A percentile compares a stretch with the other conserved stretches of the same genome.
Evolutionary conservation across 192 early-diverging fungal genomes (phyloP).

Genomic region (Spizellomyces sp.): DNA sequence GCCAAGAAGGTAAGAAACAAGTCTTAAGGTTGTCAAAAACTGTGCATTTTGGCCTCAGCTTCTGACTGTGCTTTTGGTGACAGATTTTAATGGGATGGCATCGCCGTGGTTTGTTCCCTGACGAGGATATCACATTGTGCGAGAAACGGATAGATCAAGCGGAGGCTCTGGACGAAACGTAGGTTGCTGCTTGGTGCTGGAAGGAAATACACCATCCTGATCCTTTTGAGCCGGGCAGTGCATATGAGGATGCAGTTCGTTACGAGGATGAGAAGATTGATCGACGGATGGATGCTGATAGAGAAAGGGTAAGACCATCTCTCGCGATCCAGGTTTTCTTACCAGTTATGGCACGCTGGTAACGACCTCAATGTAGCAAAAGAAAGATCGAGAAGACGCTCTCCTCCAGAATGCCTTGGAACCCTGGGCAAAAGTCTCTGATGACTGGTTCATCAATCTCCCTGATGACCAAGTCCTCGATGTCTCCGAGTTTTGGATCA

Average conservation of each 20-base stretch:
- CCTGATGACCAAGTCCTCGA: background rate
- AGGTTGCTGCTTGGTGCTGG: background rate
- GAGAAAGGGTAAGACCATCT: conserved; percentile 15
- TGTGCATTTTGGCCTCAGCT: background rate
- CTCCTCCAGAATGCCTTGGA: conserved; percentile 5
- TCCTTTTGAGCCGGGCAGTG: background rate
- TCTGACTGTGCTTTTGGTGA: background rate
- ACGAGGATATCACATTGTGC: background rate
- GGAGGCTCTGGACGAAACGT: background rate
- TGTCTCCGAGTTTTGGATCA: conserved; percentile 17
- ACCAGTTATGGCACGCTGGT: background rate
- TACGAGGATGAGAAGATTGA: conserved; percentile 32
- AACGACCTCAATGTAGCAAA: background rate
- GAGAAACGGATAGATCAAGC: conserved; percentile 3
- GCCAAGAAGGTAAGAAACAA: background rate
- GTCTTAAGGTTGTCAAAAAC: background rate
- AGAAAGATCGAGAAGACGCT: conserved; percentile 20
- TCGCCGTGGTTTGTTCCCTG: conserved; percentile 8
- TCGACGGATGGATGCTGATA: conserved; percentile 30
- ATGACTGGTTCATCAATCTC: conserved; percentile 11
- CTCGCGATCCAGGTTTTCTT: background rate
- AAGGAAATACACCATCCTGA: background rate
- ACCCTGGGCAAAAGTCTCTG: conserved; percentile 2
- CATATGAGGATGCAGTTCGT: background rate
- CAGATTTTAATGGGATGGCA: conserved; percentile 14